These are phyloP conservation scores for Ulmus americana DNA, from an alignment of 331 rosid species.

Conservation along the genomic window DNA sequence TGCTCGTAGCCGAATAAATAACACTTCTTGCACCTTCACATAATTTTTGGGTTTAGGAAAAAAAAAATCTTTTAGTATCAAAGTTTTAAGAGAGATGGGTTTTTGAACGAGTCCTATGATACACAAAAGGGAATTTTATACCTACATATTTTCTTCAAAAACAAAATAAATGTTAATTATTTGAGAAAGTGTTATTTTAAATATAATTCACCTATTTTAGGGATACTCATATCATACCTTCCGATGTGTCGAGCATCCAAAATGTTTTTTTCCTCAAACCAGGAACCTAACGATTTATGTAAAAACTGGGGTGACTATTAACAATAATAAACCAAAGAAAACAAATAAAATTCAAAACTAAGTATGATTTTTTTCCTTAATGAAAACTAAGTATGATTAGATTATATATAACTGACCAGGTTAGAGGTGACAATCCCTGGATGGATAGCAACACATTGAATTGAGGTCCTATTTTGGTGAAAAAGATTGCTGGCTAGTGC, in stretches of 20 bases:
- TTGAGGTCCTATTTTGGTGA: neutral
- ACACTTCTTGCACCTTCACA: constrained; percentile 18
- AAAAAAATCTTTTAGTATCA: too few relatives aligned
- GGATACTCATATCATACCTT: neutral
- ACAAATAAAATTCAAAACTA: neutral
- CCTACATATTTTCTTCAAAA: neutral
- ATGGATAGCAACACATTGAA: constrained; percentile 6
- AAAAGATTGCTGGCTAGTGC: neutral
- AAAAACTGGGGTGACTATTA: neutral
- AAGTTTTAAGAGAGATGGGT: neutral
- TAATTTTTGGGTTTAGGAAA: too few relatives aligned
- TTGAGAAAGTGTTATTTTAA: too few relatives aligned
- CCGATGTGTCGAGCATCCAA: constrained; percentile 19
- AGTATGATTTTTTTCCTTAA: too few relatives aligned
- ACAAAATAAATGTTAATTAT: neutral
- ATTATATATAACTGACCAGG: neutral
- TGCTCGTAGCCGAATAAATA: constrained; percentile 17
- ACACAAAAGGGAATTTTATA: neutral
- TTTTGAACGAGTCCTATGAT: neutral
- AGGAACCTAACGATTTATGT: constrained; percentile 1
- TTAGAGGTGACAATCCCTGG: constrained; percentile 1
- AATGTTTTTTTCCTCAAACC: constrained; percentile 15
- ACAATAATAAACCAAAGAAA: neutral
- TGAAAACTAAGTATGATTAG: too few relatives aligned
- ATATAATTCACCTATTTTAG: too few relatives aligned